Conservation (phyloP, 2,329 filamentous ascomycete species). For the Colletotrichum graminicola region DNA sequence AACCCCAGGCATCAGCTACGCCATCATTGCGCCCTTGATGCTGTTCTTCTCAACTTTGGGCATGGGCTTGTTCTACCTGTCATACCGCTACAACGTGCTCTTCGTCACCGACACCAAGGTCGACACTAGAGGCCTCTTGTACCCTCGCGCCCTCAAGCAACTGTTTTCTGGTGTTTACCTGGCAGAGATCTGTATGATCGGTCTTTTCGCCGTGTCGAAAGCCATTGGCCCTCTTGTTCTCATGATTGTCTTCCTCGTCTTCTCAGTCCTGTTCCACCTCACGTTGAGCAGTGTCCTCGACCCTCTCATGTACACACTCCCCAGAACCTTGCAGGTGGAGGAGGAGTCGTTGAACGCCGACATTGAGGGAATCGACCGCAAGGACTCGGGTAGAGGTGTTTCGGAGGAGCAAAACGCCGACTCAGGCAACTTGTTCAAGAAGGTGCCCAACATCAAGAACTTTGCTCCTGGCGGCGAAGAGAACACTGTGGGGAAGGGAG, state of each 20-base stretch:
- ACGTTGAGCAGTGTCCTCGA: conserved; percentile 77
- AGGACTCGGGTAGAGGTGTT: conserved; percentile 41
- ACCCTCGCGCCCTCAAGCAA: conserved; percentile 89
- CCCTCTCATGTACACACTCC: conserved; percentile 79
- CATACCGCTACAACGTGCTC: conserved; percentile 88
- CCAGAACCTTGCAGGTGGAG: conserved; percentile 68
- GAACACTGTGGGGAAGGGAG: conserved; percentile 56
- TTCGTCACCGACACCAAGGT: conserved; percentile 84
- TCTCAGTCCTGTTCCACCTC: conserved; percentile 82
- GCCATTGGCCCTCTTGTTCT: conserved; percentile 78
- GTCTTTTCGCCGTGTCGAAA: conserved; percentile 79
- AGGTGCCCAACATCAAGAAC: conserved; percentile 41
- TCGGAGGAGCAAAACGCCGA: conserved; percentile 43
- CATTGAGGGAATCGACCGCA: conserved; percentile 37
- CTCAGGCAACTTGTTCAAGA: conserved; percentile 39
- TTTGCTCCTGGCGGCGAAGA: conserved; percentile 43
- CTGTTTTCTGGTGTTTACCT: conserved; percentile 86
- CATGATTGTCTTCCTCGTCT: conserved; percentile 81
- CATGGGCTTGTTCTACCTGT: conserved; percentile 83
- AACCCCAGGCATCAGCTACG: conserved; percentile 75
- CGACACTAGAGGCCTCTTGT: conserved; percentile 90
- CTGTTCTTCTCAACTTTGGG: conserved; percentile 84
- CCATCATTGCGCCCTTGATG: conserved; percentile 85
- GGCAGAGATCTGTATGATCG: conserved; percentile 82
- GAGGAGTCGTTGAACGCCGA: conserved; percentile 50